These are phyloP conservation scores for Komagataella populi DNA, from an alignment of 805 yeast species.

Conservation along the genomic window DNA sequence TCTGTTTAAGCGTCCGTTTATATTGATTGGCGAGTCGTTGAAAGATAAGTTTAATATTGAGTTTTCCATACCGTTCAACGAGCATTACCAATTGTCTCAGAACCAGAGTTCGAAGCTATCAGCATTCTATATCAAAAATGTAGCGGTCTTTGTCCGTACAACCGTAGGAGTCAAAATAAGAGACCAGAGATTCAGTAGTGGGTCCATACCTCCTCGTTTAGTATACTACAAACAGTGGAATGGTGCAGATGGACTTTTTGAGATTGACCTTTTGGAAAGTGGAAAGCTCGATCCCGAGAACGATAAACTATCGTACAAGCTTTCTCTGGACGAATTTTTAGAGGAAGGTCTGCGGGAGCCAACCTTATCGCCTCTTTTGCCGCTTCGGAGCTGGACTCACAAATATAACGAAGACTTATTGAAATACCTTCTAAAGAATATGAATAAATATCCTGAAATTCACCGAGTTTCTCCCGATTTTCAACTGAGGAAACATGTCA, in stretches of 20 bases:
- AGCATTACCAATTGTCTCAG: background rate
- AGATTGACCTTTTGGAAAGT: background rate
- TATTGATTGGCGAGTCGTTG: background rate
- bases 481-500: background rate
- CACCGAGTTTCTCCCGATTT: background rate
- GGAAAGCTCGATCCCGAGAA: background rate
- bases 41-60: background rate
- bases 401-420: background rate
- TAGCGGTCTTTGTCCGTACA: background rate
- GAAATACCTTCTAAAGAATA: background rate
- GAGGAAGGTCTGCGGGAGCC: background rate
- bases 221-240: background rate
- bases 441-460: background rate
- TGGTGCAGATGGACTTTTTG: background rate
- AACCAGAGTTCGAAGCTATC: background rate
- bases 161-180: background rate
- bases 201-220: background rate
- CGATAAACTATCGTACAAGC: background rate
- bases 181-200: background rate
- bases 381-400: background rate
- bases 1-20: background rate
- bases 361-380: background rate
- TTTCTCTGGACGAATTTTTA: background rate
- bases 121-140: background rate
- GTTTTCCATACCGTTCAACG: background rate